These are phyloP conservation scores for Endocladia muricata DNA, from an alignment of 31 red algal genomes.

Conservation along the genomic window DNA sequence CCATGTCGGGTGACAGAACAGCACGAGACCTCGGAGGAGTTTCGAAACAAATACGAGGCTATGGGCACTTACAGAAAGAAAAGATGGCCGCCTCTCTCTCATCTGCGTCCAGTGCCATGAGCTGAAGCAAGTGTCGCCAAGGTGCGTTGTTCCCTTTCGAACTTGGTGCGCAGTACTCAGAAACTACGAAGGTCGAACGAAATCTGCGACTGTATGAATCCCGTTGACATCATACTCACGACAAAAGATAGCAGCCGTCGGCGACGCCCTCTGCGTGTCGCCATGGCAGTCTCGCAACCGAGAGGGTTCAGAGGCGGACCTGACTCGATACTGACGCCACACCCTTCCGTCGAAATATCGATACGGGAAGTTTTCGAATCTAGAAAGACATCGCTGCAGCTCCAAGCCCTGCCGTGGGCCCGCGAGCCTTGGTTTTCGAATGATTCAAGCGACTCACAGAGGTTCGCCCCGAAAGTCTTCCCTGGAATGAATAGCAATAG, in stretches of 20 bases:
- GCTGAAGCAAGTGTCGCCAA: neutral
- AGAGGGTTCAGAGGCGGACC: neutral
- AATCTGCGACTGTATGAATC: constrained; percentile 4
- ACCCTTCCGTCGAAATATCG: too few species aligned
- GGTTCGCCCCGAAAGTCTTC: neutral
- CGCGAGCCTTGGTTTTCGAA: neutral
- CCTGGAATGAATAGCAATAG: neutral
- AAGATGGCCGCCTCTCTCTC: neutral
- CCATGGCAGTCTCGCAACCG: neutral
- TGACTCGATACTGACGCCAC: neutral
- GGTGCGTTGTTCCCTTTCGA: constrained; percentile 1
- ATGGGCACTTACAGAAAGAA: neutral
- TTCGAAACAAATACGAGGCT: neutral
- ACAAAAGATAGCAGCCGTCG: neutral
- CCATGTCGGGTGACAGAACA: neutral
- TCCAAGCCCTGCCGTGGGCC: neutral
- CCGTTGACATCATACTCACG: neutral
- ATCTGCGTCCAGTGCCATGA: neutral
- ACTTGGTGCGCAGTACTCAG: too few species aligned
- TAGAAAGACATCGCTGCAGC: neutral
- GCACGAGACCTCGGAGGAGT: neutral
- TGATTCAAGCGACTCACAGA: neutral
- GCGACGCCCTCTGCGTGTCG: neutral
- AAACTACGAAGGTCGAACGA: neutral
- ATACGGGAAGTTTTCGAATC: neutral